A percentile compares a stretch with the other conserved stretches of the same genome.
Evolutionary conservation across 1,284 basidiomycete species (phyloP).

Genomic region (Exobasidium rhododendri): DNA sequence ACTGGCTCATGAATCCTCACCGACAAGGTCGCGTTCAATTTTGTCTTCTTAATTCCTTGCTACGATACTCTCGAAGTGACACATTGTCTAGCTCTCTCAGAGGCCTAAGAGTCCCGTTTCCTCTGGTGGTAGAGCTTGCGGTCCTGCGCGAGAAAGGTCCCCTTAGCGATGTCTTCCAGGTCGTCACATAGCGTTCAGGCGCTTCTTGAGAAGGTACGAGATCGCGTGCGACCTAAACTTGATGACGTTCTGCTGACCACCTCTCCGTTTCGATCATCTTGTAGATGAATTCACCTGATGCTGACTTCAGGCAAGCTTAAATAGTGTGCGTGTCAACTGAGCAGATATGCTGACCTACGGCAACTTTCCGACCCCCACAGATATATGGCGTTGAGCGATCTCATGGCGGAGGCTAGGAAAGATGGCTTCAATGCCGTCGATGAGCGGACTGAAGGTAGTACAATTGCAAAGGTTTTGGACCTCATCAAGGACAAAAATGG

Average conservation of each 20-base stretch:
- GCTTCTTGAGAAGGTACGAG: constrained; percentile 40
- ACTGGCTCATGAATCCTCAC: no score
- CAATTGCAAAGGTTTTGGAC: constrained; percentile 73
- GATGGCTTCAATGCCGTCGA: constrained; percentile 22
- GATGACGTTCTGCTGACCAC: not conserved
- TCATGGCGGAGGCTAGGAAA: constrained; percentile 33
- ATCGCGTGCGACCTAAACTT: not conserved
- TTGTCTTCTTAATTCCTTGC: no score
- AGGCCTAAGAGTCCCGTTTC: not conserved
- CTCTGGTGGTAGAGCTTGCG: no score
- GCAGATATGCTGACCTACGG: no score
- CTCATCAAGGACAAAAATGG: constrained; percentile 89
- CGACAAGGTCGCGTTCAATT: no score
- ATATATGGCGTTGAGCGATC: constrained; percentile 52
- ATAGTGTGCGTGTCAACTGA: no score
- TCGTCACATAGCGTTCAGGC: constrained; percentile 25
- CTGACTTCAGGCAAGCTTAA: constrained; percentile 44
- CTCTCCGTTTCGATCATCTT: not conserved
- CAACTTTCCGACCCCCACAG: no score
- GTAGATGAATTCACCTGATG: constrained; percentile 48
- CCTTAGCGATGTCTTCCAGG: constrained; percentile 1
- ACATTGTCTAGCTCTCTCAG: not conserved
- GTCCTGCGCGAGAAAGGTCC: not conserved
- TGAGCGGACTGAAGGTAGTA: constrained; percentile 57
- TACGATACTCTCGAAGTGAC: no score